These are phyloP conservation scores for Chytridium lagenaria DNA, from an alignment of 371 early-diverging fungal genomes.

Conservation along the genomic window DNA sequence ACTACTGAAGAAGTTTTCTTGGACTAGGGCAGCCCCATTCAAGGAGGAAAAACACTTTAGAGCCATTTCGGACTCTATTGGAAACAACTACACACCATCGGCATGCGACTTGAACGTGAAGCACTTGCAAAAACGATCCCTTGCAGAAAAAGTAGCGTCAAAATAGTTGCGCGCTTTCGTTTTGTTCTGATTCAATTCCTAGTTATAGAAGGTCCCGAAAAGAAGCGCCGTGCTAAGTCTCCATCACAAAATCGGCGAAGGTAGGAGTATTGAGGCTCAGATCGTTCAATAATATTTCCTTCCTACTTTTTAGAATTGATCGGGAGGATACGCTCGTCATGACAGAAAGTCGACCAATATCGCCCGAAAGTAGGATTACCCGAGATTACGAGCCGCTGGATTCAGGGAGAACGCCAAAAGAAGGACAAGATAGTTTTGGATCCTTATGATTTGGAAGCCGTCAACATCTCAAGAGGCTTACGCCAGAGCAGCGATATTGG, in stretches of 20 bases:
- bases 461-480: conserved; percentile 53
- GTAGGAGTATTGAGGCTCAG: conserved; percentile 4
- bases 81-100: conserved; percentile 60
- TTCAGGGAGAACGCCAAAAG: conserved; percentile 21
- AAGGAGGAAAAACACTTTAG: conserved; percentile 59
- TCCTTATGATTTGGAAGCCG: conserved; percentile 54
- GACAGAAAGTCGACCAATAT: conserved; percentile 45
- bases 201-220: neutral
- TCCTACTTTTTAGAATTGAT: neutral
- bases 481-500: conserved; percentile 59
- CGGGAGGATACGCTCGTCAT: neutral
- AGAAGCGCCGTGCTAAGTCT: neutral
- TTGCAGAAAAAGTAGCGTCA: neutral
- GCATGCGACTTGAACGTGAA: conserved; percentile 54
- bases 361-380: conserved; percentile 47
- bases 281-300: neutral
- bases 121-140: conserved; percentile 37
- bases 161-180: too few relatives aligned
- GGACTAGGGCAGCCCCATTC: conserved; percentile 61
- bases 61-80: conserved; percentile 59
- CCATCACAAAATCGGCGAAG: neutral
- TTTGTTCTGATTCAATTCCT: too few relatives aligned
- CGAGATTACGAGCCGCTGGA: conserved; percentile 41
- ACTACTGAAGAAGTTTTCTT: conserved; percentile 56
- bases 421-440: conserved; percentile 45